phyloP scores from a whole-genome alignment of 345 rosid species.

The Noccaea caerulescens region DNA sequence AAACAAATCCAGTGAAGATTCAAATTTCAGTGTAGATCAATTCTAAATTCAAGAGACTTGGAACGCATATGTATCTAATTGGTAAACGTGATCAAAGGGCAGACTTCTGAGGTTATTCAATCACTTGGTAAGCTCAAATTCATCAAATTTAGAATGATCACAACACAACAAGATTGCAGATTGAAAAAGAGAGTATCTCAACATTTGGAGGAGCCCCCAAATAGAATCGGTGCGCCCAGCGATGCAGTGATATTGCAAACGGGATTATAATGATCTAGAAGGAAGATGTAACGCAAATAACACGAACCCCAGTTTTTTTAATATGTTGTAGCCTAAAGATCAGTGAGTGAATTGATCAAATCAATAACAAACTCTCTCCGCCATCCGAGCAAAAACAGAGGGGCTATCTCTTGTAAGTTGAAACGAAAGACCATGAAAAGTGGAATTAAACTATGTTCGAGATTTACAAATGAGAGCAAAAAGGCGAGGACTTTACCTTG shows the following conservation, averaged over 20 bases:
- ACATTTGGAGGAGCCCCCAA: conserved; percentile 6
- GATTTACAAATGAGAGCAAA: not conserved
- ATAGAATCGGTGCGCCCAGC: not conserved
- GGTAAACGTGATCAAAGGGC: not conserved
- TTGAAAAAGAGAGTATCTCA: not conserved
- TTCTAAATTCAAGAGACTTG: conserved; percentile 17
- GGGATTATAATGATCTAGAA: not conserved
- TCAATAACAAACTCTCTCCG: not conserved
- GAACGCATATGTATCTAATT: not conserved
- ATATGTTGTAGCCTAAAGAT: not conserved
- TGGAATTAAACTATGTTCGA: not conserved
- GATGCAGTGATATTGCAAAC: not conserved
- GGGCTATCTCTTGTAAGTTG: too few species aligned
- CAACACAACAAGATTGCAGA: conserved; percentile 10
- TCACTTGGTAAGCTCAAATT: conserved; percentile 17
- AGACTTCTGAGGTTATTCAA: not conserved
- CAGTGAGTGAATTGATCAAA: conserved; percentile 25
- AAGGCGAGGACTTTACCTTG: conserved; percentile 34
- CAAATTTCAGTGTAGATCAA: not conserved
- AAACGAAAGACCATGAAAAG: not conserved
- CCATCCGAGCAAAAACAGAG: not conserved
- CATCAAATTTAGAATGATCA: conserved; percentile 22
- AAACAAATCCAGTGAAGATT: conserved; percentile 1
- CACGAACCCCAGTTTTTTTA: conserved; percentile 11
- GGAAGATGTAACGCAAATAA: not conserved